Percentiles rank a stretch among this genome's conserved stretches.
Conservation (phyloP, 495 filamentous ascomycete species). For the Penicillium egyptiacum region DNA sequence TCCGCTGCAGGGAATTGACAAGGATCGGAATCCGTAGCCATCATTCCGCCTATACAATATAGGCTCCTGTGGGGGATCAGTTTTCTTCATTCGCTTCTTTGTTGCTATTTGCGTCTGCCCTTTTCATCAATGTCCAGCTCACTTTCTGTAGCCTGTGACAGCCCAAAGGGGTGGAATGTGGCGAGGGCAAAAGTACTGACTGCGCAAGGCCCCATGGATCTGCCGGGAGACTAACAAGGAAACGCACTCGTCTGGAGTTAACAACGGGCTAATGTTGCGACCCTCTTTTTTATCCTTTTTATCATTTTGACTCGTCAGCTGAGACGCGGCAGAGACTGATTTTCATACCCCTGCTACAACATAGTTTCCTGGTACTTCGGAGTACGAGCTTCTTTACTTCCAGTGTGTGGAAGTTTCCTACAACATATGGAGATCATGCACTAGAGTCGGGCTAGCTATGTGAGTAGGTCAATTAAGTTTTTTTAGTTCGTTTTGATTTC, state of each 20-base stretch:
- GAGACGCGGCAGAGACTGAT: slow-evolving; percentile 19
- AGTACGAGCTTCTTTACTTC: slow-evolving; percentile 10
- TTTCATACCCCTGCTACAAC: slow-evolving; percentile 28
- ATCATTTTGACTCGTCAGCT: slow-evolving; percentile 20
- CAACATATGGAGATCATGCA: neutral
- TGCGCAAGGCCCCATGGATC: slow-evolving; percentile 21
- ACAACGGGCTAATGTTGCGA: slow-evolving; percentile 1
- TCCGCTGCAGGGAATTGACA: slow-evolving; percentile 37
- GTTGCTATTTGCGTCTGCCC: neutral
- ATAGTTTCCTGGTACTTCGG: slow-evolving; percentile 22
- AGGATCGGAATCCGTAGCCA: slow-evolving; percentile 18
- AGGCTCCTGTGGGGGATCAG: neutral
- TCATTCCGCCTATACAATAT: slow-evolving; percentile 2
- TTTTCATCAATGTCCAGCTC: neutral
- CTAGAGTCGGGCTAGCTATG: neutral
- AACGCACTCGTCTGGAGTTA: slow-evolving; percentile 15
- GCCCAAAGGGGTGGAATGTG: slow-evolving; percentile 20
- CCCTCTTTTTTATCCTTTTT: slow-evolving; percentile 9
- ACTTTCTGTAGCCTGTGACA: slow-evolving; percentile 2
- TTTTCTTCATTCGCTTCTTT: neutral
- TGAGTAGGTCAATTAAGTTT: neutral
- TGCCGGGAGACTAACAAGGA: slow-evolving; percentile 29
- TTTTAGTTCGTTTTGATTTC: neutral
- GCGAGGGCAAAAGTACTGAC: slow-evolving; percentile 16
- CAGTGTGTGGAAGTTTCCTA: neutral